Conservation (phyloP, 768 basidiomycete genomes). For the Dentipellis fragilis region DNA sequence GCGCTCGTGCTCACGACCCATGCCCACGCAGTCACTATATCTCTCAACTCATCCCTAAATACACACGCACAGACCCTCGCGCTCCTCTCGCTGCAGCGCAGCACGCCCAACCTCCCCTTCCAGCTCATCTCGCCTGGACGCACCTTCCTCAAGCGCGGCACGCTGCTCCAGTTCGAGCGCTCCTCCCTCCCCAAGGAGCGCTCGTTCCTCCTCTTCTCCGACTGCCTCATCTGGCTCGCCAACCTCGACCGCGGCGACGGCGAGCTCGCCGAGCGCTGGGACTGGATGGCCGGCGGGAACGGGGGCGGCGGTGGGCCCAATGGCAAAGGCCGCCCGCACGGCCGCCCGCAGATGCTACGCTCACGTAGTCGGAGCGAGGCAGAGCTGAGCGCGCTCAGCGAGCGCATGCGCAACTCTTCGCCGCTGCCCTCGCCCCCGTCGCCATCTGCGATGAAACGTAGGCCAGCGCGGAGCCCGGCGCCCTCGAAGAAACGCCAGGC, state of each 20-base stretch:
- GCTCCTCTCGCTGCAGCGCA: conserved; percentile 69
- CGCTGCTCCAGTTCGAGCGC: conserved; percentile 46
- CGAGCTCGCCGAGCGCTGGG: conserved; percentile 12
- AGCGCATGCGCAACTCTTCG: conserved; percentile 7
- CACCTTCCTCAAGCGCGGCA: conserved; percentile 60
- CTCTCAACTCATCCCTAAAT: conserved; percentile 71
- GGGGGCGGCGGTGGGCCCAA: not conserved
- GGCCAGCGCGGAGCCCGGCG: conserved; percentile 12
- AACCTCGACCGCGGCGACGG: conserved; percentile 25
- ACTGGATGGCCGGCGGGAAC: conserved; percentile 10
- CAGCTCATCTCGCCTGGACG: conserved; percentile 76
- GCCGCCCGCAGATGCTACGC: conserved; percentile 28
- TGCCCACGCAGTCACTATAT: conserved; percentile 49
- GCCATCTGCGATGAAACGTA: not conserved
- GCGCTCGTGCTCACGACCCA: not conserved
- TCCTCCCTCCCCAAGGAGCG: conserved; percentile 42
- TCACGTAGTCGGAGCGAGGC: conserved; percentile 54
- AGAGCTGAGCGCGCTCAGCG: conserved; percentile 28
- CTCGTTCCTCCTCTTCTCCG: conserved; percentile 76
- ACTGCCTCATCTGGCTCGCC: conserved; percentile 71
- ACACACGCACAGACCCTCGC: conserved; percentile 68
- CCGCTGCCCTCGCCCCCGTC: conserved; percentile 2
- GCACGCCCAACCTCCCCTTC: conserved; percentile 66
- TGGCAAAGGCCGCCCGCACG: conserved; percentile 2
- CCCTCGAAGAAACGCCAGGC: conserved; percentile 22